These are phyloP conservation scores for Arachnomyces sp. DNA, from an alignment of 2,329 filamentous ascomycete genomes.

Conservation along the genomic window DNA sequence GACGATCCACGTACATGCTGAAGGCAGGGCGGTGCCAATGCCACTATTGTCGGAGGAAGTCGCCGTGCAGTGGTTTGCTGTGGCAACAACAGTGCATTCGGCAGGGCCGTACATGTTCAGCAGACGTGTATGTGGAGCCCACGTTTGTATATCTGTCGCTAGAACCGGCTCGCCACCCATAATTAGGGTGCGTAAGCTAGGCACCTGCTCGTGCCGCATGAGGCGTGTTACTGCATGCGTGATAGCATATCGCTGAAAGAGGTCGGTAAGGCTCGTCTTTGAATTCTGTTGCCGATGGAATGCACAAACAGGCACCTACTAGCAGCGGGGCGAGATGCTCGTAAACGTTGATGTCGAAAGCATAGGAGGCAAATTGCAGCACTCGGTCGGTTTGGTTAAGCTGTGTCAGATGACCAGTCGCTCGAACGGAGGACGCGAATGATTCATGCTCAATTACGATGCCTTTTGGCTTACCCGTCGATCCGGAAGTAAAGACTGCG, in stretches of 20 bases:
- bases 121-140: conserved; percentile 12
- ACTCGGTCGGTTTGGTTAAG: conserved; percentile 33
- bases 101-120: conserved; percentile 15
- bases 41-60: conserved; percentile 1
- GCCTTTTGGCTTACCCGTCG: conserved; percentile 46
- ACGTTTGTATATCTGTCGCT: conserved; percentile 24
- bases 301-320: conserved; percentile 39
- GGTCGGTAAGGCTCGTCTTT: too few relatives aligned
- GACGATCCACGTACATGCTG: conserved; percentile 16
- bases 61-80: background rate
- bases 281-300: conserved; percentile 38
- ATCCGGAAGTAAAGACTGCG: conserved; percentile 48
- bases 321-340: conserved; percentile 27
- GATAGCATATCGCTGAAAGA: conserved; percentile 12
- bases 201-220: conserved; percentile 24
- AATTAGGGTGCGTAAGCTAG: conserved; percentile 24
- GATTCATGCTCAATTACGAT: conserved; percentile 52
- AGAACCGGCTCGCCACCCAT: conserved; percentile 33
- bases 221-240: conserved; percentile 31
- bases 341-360: conserved; percentile 37
- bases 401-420: conserved; percentile 40
- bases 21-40: conserved; percentile 6
- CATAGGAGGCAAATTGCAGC: conserved; percentile 37
- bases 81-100: conserved; percentile 16
- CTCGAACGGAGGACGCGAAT: conserved; percentile 43